Percentiles rank a stretch among this genome's conserved stretches.
phyloP scores from a whole-genome alignment of 208 protist genomes.

The Naegleria fowleri region DNA sequence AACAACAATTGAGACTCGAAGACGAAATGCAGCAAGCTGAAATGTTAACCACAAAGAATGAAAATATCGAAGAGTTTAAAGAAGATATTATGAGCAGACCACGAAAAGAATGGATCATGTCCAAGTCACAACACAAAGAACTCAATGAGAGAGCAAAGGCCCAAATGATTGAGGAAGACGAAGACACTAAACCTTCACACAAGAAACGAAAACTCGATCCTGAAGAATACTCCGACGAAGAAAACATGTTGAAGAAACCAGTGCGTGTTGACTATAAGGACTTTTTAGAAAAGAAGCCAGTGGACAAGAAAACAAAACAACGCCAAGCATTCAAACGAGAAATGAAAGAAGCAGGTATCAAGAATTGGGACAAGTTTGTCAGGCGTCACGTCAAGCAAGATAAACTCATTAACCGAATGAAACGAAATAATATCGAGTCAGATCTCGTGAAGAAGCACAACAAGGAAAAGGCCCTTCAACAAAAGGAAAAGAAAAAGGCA shows the following conservation, averaged over 20 bases:
- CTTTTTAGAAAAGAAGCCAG: not conserved
- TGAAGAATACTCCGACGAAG: not conserved
- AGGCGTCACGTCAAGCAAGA: not conserved
- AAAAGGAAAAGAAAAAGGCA: not conserved
- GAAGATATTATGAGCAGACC: constrained; percentile 23
- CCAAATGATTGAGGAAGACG: not conserved
- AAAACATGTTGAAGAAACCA: not conserved
- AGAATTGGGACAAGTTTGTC: not conserved
- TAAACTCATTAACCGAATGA: not conserved
- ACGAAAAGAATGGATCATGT: not conserved
- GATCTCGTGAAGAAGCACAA: not conserved
- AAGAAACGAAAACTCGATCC: not conserved
- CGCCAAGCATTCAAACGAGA: not conserved
- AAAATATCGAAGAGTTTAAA: constrained; percentile 11
- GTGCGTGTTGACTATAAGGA: not conserved
- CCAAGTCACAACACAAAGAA: not conserved
- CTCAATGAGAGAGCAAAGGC: not conserved
- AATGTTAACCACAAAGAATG: not conserved
- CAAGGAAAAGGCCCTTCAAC: not conserved
- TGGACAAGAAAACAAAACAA: not conserved
- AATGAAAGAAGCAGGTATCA: not conserved
- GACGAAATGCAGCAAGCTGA: not conserved
- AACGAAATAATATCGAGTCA: not conserved
- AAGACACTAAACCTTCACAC: not conserved
- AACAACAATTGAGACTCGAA: not conserved